Base-by-base conservation (phyloP, 257 asterid species). In the Dorcoceras hygrometricum region DNA sequence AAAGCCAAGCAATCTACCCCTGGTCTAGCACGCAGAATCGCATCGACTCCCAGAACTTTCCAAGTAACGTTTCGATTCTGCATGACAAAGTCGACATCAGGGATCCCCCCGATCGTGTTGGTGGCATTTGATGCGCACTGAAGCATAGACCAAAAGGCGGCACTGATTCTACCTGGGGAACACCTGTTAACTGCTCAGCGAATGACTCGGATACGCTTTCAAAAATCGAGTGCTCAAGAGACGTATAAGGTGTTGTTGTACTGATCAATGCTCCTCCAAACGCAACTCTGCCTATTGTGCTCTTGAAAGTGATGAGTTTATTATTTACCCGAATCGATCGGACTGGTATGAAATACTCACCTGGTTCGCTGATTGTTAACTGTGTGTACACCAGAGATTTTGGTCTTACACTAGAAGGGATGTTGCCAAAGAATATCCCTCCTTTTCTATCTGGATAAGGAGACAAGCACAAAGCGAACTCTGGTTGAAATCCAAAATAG, bases 141-240 rank as follows among this genome's bases (percentile, higher is more conserved):
- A 79, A 86, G 61, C 89, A 83, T 0, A 61, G 63, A 4, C 81
- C 80, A 10, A 83, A 83, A 8, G 89, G 89, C 29, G 77, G 22
- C 11, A 78, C 53, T 2, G 88, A 68, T 32, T 62, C 8, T 3
- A 70, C 86, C 43, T 39, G 77, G 23, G 78, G 67, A n/a, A 73
- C 84, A 0, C 84, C 74, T 1, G 34, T 4, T 4, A 77, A 55
- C 19, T 78, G 81, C 4, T 59, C 28, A 0, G 63, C 65, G 29
- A 81, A 86, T 27, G 73, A 29, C 3, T 50, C 53, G 3, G 72
- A 29, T 24, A 86, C 72, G 3, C 69, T 48, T 27, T n/a, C 23
- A 73, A 63, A 86, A 3, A 81, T 46, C 0, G 76, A 72, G 70
- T 22, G 80, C 27, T 80, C 78, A 1, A 86, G 77, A 9, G 58